Base-by-base conservation (phyloP, 1,284 basidiomycete genomes). In the Hemileccinum hortonii region DNA sequence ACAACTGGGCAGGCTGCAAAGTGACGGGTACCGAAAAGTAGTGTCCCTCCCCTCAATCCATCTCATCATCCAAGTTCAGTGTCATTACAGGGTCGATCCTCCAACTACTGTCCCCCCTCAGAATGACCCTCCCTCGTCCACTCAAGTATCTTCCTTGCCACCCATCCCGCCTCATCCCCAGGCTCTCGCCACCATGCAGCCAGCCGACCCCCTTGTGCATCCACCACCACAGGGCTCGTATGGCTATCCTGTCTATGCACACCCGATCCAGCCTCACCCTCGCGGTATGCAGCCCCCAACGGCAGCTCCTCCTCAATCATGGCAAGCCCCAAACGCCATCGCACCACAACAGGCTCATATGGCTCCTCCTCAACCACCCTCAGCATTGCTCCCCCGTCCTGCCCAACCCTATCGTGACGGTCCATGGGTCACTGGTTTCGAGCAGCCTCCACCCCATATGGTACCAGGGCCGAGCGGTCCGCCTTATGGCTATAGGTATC, bases 1-100 rank as follows among this genome's bases (percentile, higher is more conserved):
- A 73, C 52, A 83, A 87, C 61, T 92, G 84, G 80, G 88, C 84
- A 16, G 85, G 81, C 21, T 91, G 86, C 61, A 91, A 84, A 71
- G 81, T 92, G 24, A 84, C 78, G 15, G 89, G 89, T n/a, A 76
- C 73, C 29, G 89, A 91, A 69, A 70, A 74, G 88, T 90, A 55
- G 76, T 35, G 2, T 68, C 16, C 19, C n/a, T 41, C 38, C 4
- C 12, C 44, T 2, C 18, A 18, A 16, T 39, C 26, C 21, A 11
- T n/a, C 2, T 50, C 49, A 14, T 41, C 19, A 16, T 44, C 55
- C 64, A 2, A 64, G 24, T 33, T 44, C n/a, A 8, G 11, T 0
- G 16, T 16, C 29, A 50, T 42, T 41, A 3, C 42, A 62, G 65
- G 56, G 65, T 70, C 15, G 71, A 69, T 12, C 64, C 64, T 15